Conservation (phyloP, 352 stramenopile species). For the Phytophthora hibernalis region DNA sequence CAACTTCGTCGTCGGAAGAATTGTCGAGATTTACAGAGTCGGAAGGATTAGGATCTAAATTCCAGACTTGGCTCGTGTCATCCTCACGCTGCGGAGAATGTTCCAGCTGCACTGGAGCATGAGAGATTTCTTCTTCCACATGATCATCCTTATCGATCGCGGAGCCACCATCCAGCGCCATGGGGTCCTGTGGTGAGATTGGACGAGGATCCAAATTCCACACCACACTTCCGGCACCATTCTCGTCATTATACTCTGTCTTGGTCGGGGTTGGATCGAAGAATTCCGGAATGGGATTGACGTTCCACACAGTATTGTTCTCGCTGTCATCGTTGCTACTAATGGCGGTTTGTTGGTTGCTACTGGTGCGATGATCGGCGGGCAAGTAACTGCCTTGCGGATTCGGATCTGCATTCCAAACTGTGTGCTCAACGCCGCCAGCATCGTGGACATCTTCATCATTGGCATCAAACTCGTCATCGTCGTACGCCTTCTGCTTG, state of each 20-base stretch:
- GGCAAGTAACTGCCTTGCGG: background rate
- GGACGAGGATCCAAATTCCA: constrained; percentile 28
- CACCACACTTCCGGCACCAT: background rate
- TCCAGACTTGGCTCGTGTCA: constrained; percentile 20
- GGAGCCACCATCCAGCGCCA: background rate
- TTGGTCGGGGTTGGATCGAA: background rate
- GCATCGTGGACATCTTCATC: constrained; percentile 1
- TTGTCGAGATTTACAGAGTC: background rate
- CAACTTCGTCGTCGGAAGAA: background rate
- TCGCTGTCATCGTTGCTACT: background rate
- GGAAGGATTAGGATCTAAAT: constrained; percentile 20
- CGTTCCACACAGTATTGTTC: constrained; percentile 20
- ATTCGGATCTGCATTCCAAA: constrained; percentile 34
- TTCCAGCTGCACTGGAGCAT: background rate
- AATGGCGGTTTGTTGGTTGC: background rate
- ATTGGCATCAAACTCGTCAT: constrained; percentile 44
- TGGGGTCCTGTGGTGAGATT: background rate
- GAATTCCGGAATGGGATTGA: constrained; percentile 7
- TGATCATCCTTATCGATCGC: background rate
- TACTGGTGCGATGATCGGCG: background rate
- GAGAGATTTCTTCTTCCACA: background rate
- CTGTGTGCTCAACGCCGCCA: background rate
- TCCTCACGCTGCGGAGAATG: constrained; percentile 6
- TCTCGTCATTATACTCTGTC: background rate
- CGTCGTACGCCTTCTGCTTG: constrained; percentile 37